Evolutionary conservation across 352 stramenopile genomes (phyloP).

Genomic region (Pythium brachiatum): DNA sequence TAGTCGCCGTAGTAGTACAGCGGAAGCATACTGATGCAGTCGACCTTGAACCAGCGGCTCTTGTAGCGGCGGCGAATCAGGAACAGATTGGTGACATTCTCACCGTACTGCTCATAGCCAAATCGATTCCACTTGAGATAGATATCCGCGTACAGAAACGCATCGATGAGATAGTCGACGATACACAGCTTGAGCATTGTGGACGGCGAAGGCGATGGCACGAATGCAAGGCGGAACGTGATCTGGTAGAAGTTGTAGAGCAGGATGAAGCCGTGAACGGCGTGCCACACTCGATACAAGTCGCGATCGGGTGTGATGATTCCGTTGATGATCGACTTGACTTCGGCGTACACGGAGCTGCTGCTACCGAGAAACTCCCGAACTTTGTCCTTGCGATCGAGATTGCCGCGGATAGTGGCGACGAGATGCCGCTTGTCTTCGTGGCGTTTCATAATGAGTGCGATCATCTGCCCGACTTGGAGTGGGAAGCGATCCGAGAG

Average conservation of each 20-base stretch:
- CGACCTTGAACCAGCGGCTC: slow-evolving; percentile 15
- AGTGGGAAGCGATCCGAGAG: slow-evolving; percentile 15
- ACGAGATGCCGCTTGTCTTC: slow-evolving; percentile 1
- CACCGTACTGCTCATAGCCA: slow-evolving; percentile 19
- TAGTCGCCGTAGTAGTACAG: slow-evolving; percentile 21
- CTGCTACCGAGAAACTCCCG: slow-evolving; percentile 14
- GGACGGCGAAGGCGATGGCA: not conserved
- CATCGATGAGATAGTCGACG: slow-evolving; percentile 24
- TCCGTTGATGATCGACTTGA: slow-evolving; percentile 11
- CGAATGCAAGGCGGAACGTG: slow-evolving; percentile 28
- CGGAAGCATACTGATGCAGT: slow-evolving; percentile 29
- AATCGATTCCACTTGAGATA: slow-evolving; percentile 23
- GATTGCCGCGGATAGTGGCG: slow-evolving; percentile 11
- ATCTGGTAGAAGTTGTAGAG: slow-evolving; percentile 35
- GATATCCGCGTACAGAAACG: slow-evolving; percentile 24
- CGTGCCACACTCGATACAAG: slow-evolving; percentile 34
- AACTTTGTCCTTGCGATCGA: slow-evolving; percentile 2
- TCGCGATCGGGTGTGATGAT: slow-evolving; percentile 1
- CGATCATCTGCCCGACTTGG: slow-evolving; percentile 19
- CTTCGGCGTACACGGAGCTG: slow-evolving; percentile 12
- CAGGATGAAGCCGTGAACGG: slow-evolving; percentile 38
- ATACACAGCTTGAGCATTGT: slow-evolving; percentile 7
- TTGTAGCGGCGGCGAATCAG: slow-evolving; percentile 22
- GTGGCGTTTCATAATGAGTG: slow-evolving; percentile 14
- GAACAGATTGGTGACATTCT: slow-evolving; percentile 13